Conservation (phyloP, 179 eudicot genomes). For the Drosera spatulata region DNA sequence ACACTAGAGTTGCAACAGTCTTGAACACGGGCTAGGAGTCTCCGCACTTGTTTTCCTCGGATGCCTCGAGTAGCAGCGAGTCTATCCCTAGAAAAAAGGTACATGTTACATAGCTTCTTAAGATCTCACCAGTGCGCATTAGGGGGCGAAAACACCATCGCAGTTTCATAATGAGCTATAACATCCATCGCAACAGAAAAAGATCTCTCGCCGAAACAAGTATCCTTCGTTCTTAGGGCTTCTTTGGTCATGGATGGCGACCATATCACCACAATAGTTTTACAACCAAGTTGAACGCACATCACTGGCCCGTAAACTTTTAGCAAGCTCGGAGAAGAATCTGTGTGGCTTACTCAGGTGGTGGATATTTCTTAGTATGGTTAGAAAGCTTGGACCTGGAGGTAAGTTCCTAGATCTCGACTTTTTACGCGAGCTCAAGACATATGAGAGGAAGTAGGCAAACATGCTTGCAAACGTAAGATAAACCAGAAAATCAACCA, state of each 20-base stretch:
- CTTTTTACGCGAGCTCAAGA: too few species aligned
- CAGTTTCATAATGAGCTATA: neutral
- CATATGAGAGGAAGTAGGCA: too few species aligned
- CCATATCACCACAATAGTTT: neutral
- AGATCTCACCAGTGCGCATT: neutral
- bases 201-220: neutral
- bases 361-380: too few species aligned
- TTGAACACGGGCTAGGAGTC: neutral
- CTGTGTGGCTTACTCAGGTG: too few species aligned
- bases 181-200: neutral
- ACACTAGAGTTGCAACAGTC: neutral
- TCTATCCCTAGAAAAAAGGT: neutral
- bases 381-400: too few species aligned
- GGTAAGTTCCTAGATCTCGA: too few species aligned
- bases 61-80: neutral
- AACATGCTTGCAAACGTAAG: too few species aligned
- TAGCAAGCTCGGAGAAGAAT: too few species aligned
- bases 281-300: neutral
- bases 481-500: too few species aligned
- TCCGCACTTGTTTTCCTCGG: neutral
- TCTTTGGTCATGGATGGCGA: slow-evolving; percentile 5
- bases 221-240: slow-evolving; percentile 2
- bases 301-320: too few species aligned
- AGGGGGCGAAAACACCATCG: slow-evolving; percentile 1
- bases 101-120: neutral